Conservation (phyloP, 176 grass and related monocot species). For the Microstegium vimineum region DNA sequence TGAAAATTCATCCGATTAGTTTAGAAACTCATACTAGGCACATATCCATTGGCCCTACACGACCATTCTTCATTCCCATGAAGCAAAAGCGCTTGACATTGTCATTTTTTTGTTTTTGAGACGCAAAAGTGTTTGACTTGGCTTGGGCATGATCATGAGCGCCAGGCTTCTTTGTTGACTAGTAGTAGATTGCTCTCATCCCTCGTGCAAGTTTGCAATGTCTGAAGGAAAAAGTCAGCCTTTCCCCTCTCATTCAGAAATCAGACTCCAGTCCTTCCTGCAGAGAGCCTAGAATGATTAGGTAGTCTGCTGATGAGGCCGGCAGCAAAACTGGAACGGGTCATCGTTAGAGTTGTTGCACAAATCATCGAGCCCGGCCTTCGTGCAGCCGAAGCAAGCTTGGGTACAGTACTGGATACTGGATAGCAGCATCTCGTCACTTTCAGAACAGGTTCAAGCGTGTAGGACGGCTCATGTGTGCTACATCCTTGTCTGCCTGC, state of each 20-base stretch:
- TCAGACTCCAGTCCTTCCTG: neutral
- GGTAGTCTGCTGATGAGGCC: neutral
- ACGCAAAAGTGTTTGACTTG: slow-evolving; percentile 14
- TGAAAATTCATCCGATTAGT: neutral
- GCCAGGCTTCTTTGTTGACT: neutral
- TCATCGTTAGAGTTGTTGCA: slow-evolving; percentile 1
- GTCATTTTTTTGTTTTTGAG: neutral
- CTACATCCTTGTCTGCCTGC: slow-evolving; percentile 29
- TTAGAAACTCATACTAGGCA: neutral
- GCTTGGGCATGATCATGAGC: neutral
- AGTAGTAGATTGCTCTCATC: neutral
- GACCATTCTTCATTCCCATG: neutral
- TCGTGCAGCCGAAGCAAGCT: slow-evolving; percentile 30
- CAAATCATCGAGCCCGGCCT: slow-evolving; percentile 5
- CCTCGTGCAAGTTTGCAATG: neutral
- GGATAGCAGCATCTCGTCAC: slow-evolving; percentile 3
- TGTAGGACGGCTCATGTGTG: slow-evolving; percentile 15
- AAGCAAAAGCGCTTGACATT: neutral
- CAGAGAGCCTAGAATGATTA: neutral
- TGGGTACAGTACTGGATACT: neutral
- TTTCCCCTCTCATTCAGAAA: neutral
- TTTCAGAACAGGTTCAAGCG: slow-evolving; percentile 17
- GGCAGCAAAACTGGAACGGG: neutral
- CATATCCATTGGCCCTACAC: neutral
- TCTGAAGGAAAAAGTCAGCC: slow-evolving; percentile 15